Percentiles rank a stretch among this genome's conserved stretches.
These are phyloP conservation scores for Trebouxia sp. DNA, from an alignment of 139 green algal species.

Conservation along the genomic window DNA sequence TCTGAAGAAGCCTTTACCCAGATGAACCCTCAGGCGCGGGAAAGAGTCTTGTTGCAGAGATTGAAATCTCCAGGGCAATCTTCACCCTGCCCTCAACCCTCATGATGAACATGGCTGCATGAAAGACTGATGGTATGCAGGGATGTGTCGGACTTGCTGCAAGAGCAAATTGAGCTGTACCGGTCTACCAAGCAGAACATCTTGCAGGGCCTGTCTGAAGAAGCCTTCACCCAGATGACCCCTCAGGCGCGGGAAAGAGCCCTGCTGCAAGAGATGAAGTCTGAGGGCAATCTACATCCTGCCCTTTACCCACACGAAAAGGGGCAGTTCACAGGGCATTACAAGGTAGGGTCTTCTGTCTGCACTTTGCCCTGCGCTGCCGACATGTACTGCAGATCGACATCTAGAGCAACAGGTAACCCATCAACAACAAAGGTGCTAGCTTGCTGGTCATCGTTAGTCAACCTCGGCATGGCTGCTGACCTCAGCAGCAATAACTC, in stretches of 20 bases:
- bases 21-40: constrained; percentile 48
- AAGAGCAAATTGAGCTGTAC: constrained; percentile 63
- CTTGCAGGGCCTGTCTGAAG: constrained; percentile 29
- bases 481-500: no score
- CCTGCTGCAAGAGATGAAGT: constrained; percentile 59
- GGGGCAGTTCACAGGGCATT: constrained; percentile 43
- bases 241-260: constrained; percentile 50
- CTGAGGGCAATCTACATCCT: constrained; percentile 69
- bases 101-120: background rate
- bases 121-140: constrained; percentile 27
- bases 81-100: constrained; percentile 69
- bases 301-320: constrained; percentile 50
- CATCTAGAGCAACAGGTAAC: no score
- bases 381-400: no score
- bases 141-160: constrained; percentile 64
- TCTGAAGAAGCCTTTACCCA: background rate
- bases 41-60: constrained; percentile 52
- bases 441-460: no score
- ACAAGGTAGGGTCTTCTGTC: constrained; percentile 35
- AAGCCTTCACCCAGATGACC: constrained; percentile 37
- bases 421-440: no score
- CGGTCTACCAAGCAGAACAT: constrained; percentile 51
- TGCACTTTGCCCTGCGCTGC: no score
- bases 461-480: no score
- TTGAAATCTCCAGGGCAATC: constrained; percentile 59